phyloP scores from a whole-genome alignment of 2,329 filamentous ascomycete genomes.

The Pseudogymnoascus pannorum region DNA sequence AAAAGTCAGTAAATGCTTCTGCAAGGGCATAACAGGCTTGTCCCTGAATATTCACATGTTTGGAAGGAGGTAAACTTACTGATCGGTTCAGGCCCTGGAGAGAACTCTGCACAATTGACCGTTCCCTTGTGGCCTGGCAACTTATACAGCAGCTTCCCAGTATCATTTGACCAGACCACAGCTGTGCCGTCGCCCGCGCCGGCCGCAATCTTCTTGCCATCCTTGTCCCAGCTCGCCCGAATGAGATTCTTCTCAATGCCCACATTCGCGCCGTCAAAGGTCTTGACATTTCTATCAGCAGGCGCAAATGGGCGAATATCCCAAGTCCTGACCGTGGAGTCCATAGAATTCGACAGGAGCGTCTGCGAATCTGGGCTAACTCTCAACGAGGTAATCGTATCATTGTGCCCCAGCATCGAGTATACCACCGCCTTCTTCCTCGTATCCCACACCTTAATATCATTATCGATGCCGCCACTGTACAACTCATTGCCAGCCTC shows the following conservation, averaged over 20 bases:
- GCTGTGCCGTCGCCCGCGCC: conserved; percentile 87
- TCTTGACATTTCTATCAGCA: conserved; percentile 73
- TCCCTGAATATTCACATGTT: neutral
- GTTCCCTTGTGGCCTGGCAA: conserved; percentile 91
- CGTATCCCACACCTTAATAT: conserved; percentile 95
- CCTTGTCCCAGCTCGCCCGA: conserved; percentile 80
- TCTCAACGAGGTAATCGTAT: conserved; percentile 82
- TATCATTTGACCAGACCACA: conserved; percentile 82
- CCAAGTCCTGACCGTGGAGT: conserved; percentile 91
- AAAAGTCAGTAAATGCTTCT: conserved; percentile 17
- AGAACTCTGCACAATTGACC: conserved; percentile 91
- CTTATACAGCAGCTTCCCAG: conserved; percentile 89
- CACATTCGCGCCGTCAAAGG: conserved; percentile 83
- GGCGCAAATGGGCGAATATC: conserved; percentile 93
- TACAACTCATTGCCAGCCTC: conserved; percentile 95
- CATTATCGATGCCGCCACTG: conserved; percentile 90
- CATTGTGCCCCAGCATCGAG: conserved; percentile 79
- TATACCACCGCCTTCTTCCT: conserved; percentile 86
- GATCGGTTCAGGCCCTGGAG: conserved; percentile 75
- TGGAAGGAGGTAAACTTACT: conserved; percentile 51
- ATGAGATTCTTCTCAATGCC: conserved; percentile 90
- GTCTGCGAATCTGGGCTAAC: conserved; percentile 92
- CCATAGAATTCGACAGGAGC: conserved; percentile 85
- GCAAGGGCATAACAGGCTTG: neutral
- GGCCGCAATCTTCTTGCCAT: conserved; percentile 79